A percentile compares a stretch with the other conserved stretches of the same genome.
Evolutionary conservation across 2,329 filamentous ascomycete species (phyloP).

Genomic region (Fusarium aywerte): DNA sequence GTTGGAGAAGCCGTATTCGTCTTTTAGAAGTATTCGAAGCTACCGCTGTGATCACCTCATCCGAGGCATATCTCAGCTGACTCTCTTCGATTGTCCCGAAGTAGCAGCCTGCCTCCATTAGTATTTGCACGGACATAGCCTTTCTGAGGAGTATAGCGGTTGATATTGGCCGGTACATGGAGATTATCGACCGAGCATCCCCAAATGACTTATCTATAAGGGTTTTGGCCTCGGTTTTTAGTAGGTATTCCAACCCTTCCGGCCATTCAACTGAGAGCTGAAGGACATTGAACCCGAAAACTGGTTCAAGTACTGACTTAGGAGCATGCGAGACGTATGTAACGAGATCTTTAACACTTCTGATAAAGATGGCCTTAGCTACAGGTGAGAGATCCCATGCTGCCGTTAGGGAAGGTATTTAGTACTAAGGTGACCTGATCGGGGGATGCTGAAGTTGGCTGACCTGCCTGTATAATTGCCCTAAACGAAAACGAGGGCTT

Average conservation of each 20-base stretch:
- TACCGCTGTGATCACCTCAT: not conserved
- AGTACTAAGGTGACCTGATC: too few species aligned
- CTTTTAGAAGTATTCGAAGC: not conserved
- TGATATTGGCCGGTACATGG: too few species aligned
- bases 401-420: fast-evolving
- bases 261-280: not conserved
- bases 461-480: not conserved
- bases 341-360: fast-evolving
- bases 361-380: not conserved
- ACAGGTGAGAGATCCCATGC: not conserved
- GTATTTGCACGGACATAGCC: fast-evolving
- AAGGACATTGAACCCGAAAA: not conserved
- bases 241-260: not conserved
- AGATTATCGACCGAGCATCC: too few species aligned
- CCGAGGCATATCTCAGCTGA: too few species aligned
- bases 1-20: not conserved
- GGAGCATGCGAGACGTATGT: fast-evolving
- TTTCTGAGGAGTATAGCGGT: fast-evolving
- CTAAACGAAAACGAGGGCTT: not conserved
- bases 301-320: fast-evolving
- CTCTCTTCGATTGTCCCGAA: not conserved
- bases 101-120: not conserved
- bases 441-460: too few species aligned
- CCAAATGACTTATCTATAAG: too few species aligned
- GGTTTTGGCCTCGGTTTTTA: not conserved